These are phyloP conservation scores for Colletotrichum costaricense DNA, from an alignment of 2,329 filamentous ascomycete species.

Conservation along the genomic window DNA sequence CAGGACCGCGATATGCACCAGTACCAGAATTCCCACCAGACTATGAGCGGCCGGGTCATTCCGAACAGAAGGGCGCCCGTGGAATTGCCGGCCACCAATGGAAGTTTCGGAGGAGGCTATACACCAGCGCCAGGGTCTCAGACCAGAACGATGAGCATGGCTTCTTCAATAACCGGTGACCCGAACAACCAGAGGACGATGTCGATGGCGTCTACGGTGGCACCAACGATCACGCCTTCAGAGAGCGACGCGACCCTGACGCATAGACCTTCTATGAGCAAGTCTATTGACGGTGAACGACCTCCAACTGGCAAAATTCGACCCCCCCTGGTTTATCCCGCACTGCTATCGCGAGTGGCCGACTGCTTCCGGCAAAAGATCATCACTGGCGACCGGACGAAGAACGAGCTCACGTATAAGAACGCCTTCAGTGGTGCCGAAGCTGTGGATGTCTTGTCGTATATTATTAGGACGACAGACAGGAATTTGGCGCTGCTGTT, in stretches of 20 bases:
- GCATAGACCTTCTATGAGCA: constrained; percentile 68
- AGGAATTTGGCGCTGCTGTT: constrained; percentile 92
- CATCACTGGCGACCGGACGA: constrained; percentile 85
- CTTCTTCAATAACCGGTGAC: constrained; percentile 63
- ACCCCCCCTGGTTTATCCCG: constrained; percentile 92
- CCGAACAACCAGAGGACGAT: constrained; percentile 74
- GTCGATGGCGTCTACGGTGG: constrained; percentile 91
- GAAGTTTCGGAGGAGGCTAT: constrained; percentile 52
- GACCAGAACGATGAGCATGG: constrained; percentile 71
- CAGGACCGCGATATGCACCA: constrained; percentile 70
- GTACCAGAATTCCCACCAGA: constrained; percentile 74
- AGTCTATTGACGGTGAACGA: constrained; percentile 65
- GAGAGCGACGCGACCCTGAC: constrained; percentile 63
- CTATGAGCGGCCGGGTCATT: constrained; percentile 92
- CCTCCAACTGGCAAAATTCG: constrained; percentile 72
- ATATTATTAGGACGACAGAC: constrained; percentile 97
- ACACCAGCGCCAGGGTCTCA: constrained; percentile 62
- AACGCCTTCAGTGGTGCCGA: constrained; percentile 96
- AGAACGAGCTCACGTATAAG: constrained; percentile 97
- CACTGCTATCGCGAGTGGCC: constrained; percentile 90
- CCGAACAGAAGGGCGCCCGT: constrained; percentile 71
- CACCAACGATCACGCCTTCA: constrained; percentile 74
- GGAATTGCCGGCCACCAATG: constrained; percentile 52
- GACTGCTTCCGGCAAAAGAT: constrained; percentile 94
- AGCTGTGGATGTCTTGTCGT: constrained; percentile 93